Conservation (phyloP, 495 filamentous ascomycete genomes). For the Xylaria telfairii region DNA sequence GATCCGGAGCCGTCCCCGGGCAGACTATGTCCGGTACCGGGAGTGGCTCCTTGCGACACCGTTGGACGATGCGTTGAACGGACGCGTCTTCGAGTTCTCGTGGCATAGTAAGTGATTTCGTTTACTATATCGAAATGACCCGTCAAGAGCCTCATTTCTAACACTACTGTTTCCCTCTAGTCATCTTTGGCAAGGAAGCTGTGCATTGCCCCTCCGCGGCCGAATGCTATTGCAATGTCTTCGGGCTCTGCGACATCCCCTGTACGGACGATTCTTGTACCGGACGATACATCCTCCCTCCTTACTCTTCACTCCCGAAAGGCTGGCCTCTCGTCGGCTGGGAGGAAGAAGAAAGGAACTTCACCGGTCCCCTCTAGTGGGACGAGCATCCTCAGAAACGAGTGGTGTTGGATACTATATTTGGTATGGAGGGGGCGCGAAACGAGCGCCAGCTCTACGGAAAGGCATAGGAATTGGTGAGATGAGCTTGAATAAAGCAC, state of each 20-base stretch:
- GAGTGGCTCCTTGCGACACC: conserved; percentile 67
- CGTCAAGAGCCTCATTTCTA: neutral
- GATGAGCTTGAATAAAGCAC: conserved; percentile 2
- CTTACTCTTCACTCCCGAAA: conserved; percentile 37
- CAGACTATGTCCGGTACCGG: conserved; percentile 62
- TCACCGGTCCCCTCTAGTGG: conserved; percentile 22
- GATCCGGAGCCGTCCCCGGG: conserved; percentile 53
- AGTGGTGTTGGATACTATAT: neutral
- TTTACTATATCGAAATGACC: conserved; percentile 26
- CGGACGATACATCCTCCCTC: conserved; percentile 42
- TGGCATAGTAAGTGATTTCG: conserved; percentile 68
- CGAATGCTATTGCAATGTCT: conserved; percentile 70
- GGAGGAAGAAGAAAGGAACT: conserved; percentile 38
- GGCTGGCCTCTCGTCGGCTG: conserved; percentile 48
- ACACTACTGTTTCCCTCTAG: conserved; percentile 34
- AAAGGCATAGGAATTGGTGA: neutral
- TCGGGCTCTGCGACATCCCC: conserved; percentile 61
- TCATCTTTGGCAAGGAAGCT: conserved; percentile 50
- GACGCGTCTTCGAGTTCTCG: conserved; percentile 71
- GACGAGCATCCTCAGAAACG: neutral
- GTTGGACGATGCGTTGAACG: conserved; percentile 62
- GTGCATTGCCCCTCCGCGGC: conserved; percentile 63
- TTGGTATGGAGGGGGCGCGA: neutral
- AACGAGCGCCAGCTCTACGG: neutral
- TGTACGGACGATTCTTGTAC: conserved; percentile 37